phyloP scores from a whole-genome alignment of 257 asterid species.

The Solanum boliviense region DNA sequence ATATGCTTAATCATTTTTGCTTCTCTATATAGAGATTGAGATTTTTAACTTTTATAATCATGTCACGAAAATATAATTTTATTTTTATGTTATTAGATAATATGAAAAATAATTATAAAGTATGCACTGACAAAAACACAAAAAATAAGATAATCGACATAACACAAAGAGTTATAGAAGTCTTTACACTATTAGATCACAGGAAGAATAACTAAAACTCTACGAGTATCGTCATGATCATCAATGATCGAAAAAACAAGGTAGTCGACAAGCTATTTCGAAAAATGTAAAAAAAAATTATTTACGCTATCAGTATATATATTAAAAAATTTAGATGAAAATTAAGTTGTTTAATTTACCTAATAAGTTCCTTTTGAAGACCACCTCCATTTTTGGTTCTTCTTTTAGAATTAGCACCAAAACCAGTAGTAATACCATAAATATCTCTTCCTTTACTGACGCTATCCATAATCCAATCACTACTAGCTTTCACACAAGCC shows the following conservation, averaged over 20 bases:
- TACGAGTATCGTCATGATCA: neutral
- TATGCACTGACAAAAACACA: neutral
- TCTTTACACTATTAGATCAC: neutral
- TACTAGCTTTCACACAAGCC: conserved; percentile 82
- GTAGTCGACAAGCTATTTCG: neutral
- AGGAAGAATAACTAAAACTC: neutral
- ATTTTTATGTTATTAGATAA: neutral
- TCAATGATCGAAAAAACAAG: neutral
- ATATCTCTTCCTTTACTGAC: conserved; percentile 78
- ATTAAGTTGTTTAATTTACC: conserved; percentile 19
- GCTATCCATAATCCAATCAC: conserved; percentile 92
- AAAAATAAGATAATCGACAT: neutral
- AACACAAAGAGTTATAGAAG: neutral
- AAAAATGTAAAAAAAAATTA: neutral
- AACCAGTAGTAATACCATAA: conserved; percentile 84
- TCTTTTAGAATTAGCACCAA: conserved; percentile 82
- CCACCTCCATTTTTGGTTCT: conserved; percentile 86
- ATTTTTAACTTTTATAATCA: neutral
- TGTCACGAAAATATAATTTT: too few species aligned
- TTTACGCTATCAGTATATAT: neutral
- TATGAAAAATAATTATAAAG: neutral
- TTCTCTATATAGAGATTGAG: too few species aligned
- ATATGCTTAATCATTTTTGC: neutral
- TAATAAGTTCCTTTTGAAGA: conserved; percentile 77
- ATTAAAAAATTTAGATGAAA: neutral